Conservation (phyloP, 2,329 filamentous ascomycete species). For the Ramichloridium luteum region DNA sequence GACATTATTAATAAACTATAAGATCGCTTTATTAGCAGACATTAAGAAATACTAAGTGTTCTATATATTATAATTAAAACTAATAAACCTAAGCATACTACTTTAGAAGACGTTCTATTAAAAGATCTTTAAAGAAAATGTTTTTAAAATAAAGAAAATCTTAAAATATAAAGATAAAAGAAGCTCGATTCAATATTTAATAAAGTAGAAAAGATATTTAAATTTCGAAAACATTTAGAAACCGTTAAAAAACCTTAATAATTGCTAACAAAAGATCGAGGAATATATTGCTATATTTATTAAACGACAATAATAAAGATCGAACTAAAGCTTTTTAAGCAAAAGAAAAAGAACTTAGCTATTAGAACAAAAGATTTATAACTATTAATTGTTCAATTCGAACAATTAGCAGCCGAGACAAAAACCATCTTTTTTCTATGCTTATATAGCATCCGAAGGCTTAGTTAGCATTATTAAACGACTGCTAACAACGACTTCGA, state of each 20-base stretch:
- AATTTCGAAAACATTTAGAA: background rate
- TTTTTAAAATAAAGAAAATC: background rate
- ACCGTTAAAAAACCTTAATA: too few relatives aligned
- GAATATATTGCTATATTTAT: too few relatives aligned
- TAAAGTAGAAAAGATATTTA: slow-evolving; percentile 1
- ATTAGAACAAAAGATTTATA: background rate
- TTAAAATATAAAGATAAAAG: background rate
- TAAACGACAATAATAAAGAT: too few relatives aligned
- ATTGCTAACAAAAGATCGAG: too few relatives aligned
- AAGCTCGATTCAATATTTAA: too few relatives aligned
- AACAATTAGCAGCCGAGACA: too few relatives aligned
- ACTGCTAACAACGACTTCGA: too few relatives aligned
- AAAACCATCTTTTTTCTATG: too few relatives aligned
- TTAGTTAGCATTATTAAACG: too few relatives aligned
- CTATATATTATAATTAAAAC: background rate
- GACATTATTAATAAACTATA: background rate
- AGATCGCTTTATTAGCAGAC: background rate
- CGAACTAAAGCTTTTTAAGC: too few relatives aligned
- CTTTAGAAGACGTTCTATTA: slow-evolving; percentile 1
- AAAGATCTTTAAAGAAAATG: slow-evolving; percentile 1
- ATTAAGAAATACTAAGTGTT: slow-evolving; percentile 1
- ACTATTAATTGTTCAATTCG: background rate
- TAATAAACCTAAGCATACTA: background rate
- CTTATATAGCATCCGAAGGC: too few relatives aligned
- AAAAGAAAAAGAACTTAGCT: background rate